Evolutionary conservation across 1,284 basidiomycete species (phyloP), one percentile per base, ranked within the genome.

Genomic region (Jaminaea rosea): DNA sequence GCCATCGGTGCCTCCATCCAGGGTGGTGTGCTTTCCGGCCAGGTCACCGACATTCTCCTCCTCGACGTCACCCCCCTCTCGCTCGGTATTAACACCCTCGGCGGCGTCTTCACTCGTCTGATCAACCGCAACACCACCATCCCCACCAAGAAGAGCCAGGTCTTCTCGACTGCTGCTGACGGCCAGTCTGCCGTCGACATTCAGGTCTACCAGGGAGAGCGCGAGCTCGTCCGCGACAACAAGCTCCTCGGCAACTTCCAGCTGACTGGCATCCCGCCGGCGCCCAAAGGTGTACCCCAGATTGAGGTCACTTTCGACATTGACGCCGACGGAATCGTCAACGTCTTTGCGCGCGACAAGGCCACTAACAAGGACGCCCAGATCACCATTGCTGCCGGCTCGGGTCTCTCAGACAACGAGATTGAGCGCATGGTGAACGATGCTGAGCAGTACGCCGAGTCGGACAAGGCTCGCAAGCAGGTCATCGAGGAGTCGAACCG

Each of bases 161-260:
- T 87, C 51, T 98, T 97, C 82, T 97, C 93, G 19, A 98, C 94
- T 21, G 93, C 93, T 44, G 93, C 76, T 46, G 76, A 77, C 46
- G 75, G 75, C 41, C 89, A 55, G 89, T 94, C 65, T 85, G 89
- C 59, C 34, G 68, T 94, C 93, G 79, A 93, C 86, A 60, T 77
- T 71, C 74, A 94, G 83, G 88, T 96, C 68, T 96, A 84, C 81
- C 90, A 97, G 79, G 93, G 93, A 73, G 94, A 97, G 80, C 90
- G 93, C 80, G 91, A 96, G 77, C 84, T 97, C 63, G 88, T 91
- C 51, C 81, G 87, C 50, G 92, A 98, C 80, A 97, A 98, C 85
- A 97, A 97, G 80, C 78, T 97, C n/a, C 85, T 98, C 62, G 94
- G 93, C 62, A 94, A 96, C 81, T 98, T 98, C 84, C 92, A 96